Evolutionary conservation across 805 yeast species (phyloP).

Genomic region (Candida michaelii): DNA sequence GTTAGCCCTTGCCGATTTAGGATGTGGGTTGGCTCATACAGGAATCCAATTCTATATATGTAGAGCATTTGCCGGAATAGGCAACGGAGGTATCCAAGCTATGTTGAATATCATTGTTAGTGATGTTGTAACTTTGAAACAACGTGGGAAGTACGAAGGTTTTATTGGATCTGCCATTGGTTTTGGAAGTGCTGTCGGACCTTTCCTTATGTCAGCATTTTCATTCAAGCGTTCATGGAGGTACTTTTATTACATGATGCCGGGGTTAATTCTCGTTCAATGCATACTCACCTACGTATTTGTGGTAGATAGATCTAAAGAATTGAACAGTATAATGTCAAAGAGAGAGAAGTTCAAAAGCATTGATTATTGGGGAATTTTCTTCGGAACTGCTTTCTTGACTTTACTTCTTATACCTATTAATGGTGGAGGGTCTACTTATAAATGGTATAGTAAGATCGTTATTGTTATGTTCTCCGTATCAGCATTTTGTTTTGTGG

Average conservation of each 20-base stretch:
- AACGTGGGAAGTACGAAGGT: constrained; percentile 56
- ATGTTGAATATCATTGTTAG: constrained; percentile 52
- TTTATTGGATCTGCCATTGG: constrained; percentile 50
- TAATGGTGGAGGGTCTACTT: constrained; percentile 61
- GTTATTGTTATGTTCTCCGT: constrained; percentile 35
- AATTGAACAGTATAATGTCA: constrained; percentile 23
- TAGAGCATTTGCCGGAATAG: constrained; percentile 58
- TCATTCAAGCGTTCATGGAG: constrained; percentile 48
- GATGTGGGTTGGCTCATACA: constrained; percentile 40
- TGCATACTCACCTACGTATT: constrained; percentile 27
- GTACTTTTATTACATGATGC: constrained; percentile 48
- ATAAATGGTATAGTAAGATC: constrained; percentile 49
- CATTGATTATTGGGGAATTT: constrained; percentile 55
- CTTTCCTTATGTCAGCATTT: constrained; percentile 52
- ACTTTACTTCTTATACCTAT: constrained; percentile 54
- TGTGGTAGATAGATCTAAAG: constrained; percentile 29
- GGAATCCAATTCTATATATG: constrained; percentile 48
- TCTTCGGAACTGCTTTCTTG: constrained; percentile 46
- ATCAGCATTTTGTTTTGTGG: constrained; percentile 34
- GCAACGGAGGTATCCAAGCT: constrained; percentile 58
- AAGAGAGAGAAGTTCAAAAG: constrained; percentile 39
- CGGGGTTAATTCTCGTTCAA: constrained; percentile 40
- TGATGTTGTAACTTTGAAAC: constrained; percentile 53
- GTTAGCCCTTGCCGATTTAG: constrained; percentile 46
- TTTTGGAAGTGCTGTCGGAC: constrained; percentile 52